phyloP scores from a whole-genome alignment of 106 monocot genomes.

The Alisma plantagoaquatica region DNA sequence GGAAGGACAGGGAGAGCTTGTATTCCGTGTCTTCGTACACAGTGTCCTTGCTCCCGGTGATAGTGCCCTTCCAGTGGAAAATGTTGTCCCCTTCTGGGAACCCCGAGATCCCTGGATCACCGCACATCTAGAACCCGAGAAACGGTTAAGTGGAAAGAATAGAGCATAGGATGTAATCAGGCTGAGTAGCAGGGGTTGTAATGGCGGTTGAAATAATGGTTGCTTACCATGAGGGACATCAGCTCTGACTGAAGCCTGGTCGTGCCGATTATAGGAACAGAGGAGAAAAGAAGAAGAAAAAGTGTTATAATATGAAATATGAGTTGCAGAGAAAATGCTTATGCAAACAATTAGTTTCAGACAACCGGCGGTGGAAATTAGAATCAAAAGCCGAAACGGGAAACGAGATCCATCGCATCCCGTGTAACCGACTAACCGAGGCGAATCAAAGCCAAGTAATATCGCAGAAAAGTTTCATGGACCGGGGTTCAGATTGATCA shows the following conservation, averaged over 20 bases:
- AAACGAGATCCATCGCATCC: background rate
- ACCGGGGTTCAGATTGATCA: background rate
- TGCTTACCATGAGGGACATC: conserved; percentile 86
- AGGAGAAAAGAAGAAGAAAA: background rate
- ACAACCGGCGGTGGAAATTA: background rate
- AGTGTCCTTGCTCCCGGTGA: conserved; percentile 79
- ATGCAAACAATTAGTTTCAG: background rate
- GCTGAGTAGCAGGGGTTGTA: background rate
- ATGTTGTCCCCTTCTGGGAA: conserved; percentile 99
- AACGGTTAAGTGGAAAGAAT: background rate
- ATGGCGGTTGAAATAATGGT: background rate
- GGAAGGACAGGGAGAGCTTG: conserved; percentile 74
- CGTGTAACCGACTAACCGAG: no score
- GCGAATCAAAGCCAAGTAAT: background rate
- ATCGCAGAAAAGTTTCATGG: background rate
- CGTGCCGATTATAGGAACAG: conserved; percentile 3
- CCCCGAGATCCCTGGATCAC: conserved; percentile 89
- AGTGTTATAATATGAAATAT: background rate
- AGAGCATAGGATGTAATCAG: background rate
- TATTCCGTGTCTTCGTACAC: conserved; percentile 81
- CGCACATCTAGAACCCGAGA: conserved; percentile 77
- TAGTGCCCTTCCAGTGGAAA: conserved; percentile 86
- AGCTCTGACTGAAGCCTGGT: conserved; percentile 94
- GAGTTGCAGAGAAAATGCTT: background rate
- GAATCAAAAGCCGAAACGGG: conserved; percentile 1